Base-by-base conservation (phyloP, 225 moss, liverwort and hornwort species). In the Marchantia paleacea region DNA sequence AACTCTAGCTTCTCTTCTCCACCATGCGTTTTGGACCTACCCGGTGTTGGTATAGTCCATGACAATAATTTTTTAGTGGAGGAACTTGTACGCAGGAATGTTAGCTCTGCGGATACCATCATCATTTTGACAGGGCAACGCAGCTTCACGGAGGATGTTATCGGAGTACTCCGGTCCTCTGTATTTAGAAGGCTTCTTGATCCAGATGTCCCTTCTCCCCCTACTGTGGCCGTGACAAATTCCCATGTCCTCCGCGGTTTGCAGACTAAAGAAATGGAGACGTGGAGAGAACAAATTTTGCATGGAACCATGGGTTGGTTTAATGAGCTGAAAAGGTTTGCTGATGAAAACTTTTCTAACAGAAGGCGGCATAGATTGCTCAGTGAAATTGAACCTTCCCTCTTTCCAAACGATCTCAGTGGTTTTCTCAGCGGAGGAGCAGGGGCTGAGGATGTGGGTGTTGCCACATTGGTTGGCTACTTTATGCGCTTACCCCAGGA, bases 401-500 rank as follows among this genome's bases (percentile, higher is more conserved):
- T 81, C 16, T 85, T 85, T 55, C 81, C 81, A n/a, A 79, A 81
- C 55, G 81, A 85, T 73, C 53, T 85, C 50, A 19, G 28, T 22
- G 81, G 77, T 22, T 77, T 81, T 26, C 31, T 81, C n/a, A 70
- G 39, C 4, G 26, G 62, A 29, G 76, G 63, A 30, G 54, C 69
- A 3, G 20, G n/a, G 13, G 54, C 28, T 20, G 31, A 64, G 54
- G 76, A 73, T 78, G 63, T 73, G 22, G 81, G 81, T 19, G 84
- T 85, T 49, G 76, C 77, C 24, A 54, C 54, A 6, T 52, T 85
- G 50, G 69, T 85, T 31, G 84, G 84, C 12, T 85, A 85, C 20
- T 80, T 85, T 53, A 77, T 85, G 81, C 77, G 78, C 49, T 65
- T 85, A 53, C 84, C 84, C 8, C 84, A 81, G 53, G 77, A 85